Base-by-base conservation (phyloP, 2,329 filamentous ascomycete species). In the Epichloe sp. region DNA sequence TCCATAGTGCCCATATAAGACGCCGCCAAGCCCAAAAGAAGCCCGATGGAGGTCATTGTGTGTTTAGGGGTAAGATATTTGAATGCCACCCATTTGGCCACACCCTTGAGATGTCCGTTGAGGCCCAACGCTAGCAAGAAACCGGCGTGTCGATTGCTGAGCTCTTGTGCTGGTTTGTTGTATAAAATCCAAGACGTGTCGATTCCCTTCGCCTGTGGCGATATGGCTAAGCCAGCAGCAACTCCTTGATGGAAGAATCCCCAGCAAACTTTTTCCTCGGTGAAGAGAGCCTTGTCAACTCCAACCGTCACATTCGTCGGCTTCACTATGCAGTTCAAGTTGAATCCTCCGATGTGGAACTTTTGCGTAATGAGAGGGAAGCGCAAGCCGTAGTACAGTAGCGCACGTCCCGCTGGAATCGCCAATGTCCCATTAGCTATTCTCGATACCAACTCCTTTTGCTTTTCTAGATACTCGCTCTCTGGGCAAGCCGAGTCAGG, bases 31-130 rank as follows among this genome's bases (percentile, higher is more conserved):
- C 93, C 93, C 0, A 98, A 75, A 3, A 98, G 75, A n/a, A 98
- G 74, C 10, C 93, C 93, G 50, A 98, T 91, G 1, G 93, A 97
- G 23, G 93, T 97, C 93, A 98, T 98, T 26, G 90, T 95, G 66
- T 98, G 94, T 62, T 98, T 98, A 1, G 93, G 91, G 0, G 93
- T 98, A n/a, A 98, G 73, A 59, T 98, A 98, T 63, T 96, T 97
- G 77, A 97, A 98, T 8, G 90, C 91, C 43, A 98, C 85, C 91
- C 93, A 98, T 71, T 97, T 97, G 3, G 93, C 93, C 31, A 98
- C 79, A 7, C 82, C 85, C 59, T 88, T 93, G n/a, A 98, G 73
- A 68, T 98, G 94, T 0, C 93, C 94, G 59, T 96, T 96, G 23
- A 98, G 73, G 3, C 93, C 93, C 4, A 98, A 75, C 4, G 89